Conservation (phyloP, 2,329 filamentous ascomycete species). For the Scleromitrula shiraiana region DNA sequence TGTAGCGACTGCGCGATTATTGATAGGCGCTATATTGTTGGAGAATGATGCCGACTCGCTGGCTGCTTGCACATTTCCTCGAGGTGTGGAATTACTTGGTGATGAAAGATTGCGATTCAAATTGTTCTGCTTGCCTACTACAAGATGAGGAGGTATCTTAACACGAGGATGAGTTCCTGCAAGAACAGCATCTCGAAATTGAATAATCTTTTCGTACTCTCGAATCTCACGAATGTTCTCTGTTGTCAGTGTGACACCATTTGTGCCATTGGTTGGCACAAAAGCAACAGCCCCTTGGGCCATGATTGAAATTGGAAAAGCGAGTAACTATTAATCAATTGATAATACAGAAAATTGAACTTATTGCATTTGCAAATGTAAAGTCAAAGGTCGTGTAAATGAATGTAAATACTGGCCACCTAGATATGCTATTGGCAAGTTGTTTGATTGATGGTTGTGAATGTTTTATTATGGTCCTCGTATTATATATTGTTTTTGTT, state of each 20-base stretch:
- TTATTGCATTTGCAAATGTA: conserved; percentile 2
- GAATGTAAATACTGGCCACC: not conserved
- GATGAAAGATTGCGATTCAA: conserved; percentile 19
- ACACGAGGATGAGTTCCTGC: conserved; percentile 64
- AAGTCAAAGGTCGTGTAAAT: not conserved
- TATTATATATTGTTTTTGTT: not conserved
- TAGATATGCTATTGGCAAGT: not conserved
- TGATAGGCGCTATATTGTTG: conserved; percentile 21
- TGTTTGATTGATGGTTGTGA: not conserved
- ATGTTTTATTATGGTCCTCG: not conserved
- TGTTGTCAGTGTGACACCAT: conserved; percentile 32
- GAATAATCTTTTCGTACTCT: conserved; percentile 74
- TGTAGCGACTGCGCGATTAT: conserved; percentile 22
- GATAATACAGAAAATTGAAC: conserved; percentile 9
- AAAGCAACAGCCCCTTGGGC: conserved; percentile 32
- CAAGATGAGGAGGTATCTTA: conserved; percentile 42
- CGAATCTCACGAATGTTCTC: conserved; percentile 49
- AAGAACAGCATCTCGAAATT: conserved; percentile 72
- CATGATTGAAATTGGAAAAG: conserved; percentile 20
- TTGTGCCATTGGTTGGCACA: conserved; percentile 22
- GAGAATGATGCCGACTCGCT: conserved; percentile 19
- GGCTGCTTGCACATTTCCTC: conserved; percentile 14
- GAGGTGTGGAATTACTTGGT: conserved; percentile 19
- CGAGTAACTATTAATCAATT: conserved; percentile 15
- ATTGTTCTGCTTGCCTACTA: conserved; percentile 24